Conservation (phyloP, 2,329 filamentous ascomycete genomes). For the Pezicula carpinea region DNA sequence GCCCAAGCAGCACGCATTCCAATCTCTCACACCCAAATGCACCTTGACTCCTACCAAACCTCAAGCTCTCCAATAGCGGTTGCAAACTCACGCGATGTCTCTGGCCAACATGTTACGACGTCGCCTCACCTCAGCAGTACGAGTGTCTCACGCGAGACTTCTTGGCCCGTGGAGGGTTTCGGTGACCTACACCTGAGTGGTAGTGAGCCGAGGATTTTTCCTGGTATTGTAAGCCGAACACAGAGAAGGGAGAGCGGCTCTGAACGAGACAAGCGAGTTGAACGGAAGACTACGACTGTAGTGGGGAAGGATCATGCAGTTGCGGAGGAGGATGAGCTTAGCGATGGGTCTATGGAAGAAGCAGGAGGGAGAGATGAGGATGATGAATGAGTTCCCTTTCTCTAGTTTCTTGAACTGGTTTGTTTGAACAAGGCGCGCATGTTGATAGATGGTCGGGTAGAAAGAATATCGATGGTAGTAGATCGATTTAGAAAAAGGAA, state of each 20-base stretch:
- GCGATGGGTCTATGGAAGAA: conserved; percentile 12
- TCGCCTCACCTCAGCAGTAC: conserved; percentile 14
- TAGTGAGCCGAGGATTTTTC: conserved; percentile 66
- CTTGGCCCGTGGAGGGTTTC: conserved; percentile 33
- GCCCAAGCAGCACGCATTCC: conserved; percentile 28
- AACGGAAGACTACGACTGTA: not conserved
- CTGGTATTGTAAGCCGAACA: conserved; percentile 55
- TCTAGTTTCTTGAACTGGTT: not conserved
- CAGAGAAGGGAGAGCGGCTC: conserved; percentile 21
- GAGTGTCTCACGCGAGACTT: conserved; percentile 27
- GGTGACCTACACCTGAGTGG: conserved; percentile 47
- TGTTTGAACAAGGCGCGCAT: not conserved
- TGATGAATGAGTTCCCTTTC: not conserved
- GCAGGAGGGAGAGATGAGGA: conserved; percentile 10
- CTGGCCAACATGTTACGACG: conserved; percentile 10
- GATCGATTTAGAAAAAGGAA: too few relatives aligned
- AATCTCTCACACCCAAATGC: conserved; percentile 18
- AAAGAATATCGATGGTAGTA: not conserved
- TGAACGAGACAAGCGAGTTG: conserved; percentile 20
- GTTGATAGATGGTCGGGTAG: not conserved
- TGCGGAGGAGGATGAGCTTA: conserved; percentile 1
- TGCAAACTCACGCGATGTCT: conserved; percentile 8
- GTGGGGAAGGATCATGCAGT: not conserved
- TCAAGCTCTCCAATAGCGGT: too few relatives aligned
- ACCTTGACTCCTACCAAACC: conserved; percentile 15